Base-by-base conservation (phyloP, 176 grass and related monocot species). In the Aechmea fasciata region DNA sequence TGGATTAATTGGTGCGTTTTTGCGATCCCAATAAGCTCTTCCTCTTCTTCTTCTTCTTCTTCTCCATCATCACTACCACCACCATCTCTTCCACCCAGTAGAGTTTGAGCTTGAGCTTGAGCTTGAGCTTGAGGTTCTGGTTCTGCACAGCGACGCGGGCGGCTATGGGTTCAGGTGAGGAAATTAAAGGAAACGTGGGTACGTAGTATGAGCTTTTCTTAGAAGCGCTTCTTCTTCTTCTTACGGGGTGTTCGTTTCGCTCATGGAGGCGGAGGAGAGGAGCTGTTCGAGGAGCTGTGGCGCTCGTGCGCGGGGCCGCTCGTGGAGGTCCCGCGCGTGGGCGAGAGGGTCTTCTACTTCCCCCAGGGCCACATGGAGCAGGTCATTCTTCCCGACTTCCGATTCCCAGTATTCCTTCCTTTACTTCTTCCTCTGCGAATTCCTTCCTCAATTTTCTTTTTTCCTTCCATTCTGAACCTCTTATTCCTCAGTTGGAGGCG, bases 341-440 rank as follows among this genome's bases (percentile, higher is more conserved):
- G 55, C 51, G 89, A 99, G 79, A 83, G 77, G 71, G 94, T 99
- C 26, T 90, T 87, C 68, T 99, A 99, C 87, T 99, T 99, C 77
- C 87, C 88, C 48, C 94, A 99, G 87, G 94, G 94, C 15, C 94
- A 99, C 75, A 88, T 99, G 15, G 94, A 99, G 76, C 94, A 96
- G 87, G 91, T 88, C 28, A 48, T 50, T 3, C n/a, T 9, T 15
- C 20, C 7, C 20, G n/a, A 41, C 33, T 47, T 19, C 13, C 47
- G 65, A 63, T 55, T 75, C 17, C 17, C 14, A 49, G 11, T 26
- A 0, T 26, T 0, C 69, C 48, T 77, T 11, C 1, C 22, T 1
- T 23, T 23, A 23, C 26, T 62, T 28, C 69, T 14, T 14, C 24
- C n/a, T 41, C 50, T 33, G 49, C 2, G 17, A 63, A 75, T 71